Evolutionary conservation across 140 eudicot species (phyloP).

Genomic region (Erigeron philadelphicus): DNA sequence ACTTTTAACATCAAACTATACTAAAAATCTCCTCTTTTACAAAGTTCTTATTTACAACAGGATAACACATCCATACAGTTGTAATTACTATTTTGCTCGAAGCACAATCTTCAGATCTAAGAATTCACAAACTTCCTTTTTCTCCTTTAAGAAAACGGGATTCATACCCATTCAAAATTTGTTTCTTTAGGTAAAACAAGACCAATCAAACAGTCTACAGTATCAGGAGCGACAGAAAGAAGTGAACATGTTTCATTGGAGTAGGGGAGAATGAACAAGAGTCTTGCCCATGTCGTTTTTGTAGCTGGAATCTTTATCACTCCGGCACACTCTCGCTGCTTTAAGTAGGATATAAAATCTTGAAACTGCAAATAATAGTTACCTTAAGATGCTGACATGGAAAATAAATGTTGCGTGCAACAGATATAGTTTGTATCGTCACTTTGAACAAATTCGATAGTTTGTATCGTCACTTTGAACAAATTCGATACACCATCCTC

Average conservation of each 20-base stretch:
- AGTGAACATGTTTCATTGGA: conserved; percentile 57
- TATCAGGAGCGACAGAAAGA: conserved; percentile 59
- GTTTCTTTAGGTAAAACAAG: conserved; percentile 82
- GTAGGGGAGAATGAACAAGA: conserved; percentile 76
- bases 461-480: background rate
- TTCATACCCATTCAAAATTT: conserved; percentile 54
- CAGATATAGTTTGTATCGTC: background rate
- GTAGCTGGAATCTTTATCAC: conserved; percentile 82
- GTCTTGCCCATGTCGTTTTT: conserved; percentile 71
- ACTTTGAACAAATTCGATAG: background rate
- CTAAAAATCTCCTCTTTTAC: background rate
- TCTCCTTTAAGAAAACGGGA: background rate
- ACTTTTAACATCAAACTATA: background rate
- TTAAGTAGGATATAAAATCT: conserved; percentile 80
- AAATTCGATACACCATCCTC: background rate
- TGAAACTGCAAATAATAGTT: conserved; percentile 49
- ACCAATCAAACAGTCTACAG: conserved; percentile 63
- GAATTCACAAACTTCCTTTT: background rate
- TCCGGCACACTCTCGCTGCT: conserved; percentile 96
- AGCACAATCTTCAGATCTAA: conserved; percentile 11
- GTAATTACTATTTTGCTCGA: conserved; percentile 5
- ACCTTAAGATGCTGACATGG: background rate
- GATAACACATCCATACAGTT: background rate
- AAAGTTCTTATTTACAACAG: conserved; percentile 12
- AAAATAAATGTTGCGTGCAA: background rate